Percentiles rank a stretch among this genome's conserved stretches.
Conservation (phyloP, 441 rosid species). For the Euphorbia celastroides region DNA sequence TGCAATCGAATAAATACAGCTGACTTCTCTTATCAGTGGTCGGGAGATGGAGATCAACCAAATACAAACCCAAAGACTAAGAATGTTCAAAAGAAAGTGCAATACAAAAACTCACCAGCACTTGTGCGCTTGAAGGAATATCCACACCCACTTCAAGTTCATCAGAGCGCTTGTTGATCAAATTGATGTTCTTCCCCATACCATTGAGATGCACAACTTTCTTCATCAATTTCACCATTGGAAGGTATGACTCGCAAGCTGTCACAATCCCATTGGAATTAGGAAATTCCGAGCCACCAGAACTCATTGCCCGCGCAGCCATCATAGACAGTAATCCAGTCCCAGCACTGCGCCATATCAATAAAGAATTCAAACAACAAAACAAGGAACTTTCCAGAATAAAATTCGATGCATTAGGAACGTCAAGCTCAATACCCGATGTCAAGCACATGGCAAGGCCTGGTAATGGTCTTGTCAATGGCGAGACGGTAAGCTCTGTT, state of each 20-base stretch:
- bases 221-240: constrained; percentile 90
- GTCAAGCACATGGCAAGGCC: constrained; percentile 85
- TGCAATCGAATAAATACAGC: not conserved
- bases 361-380: not conserved
- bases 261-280: constrained; percentile 45
- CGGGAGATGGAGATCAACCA: not conserved
- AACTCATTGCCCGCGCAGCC: constrained; percentile 75
- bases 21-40: not conserved
- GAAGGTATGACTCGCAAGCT: constrained; percentile 93
- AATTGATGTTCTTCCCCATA: constrained; percentile 45
- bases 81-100: not conserved
- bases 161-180: constrained; percentile 81
- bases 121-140: constrained; percentile 68
- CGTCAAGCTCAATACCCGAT: constrained; percentile 48
- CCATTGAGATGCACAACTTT: constrained; percentile 71
- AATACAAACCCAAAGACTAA: not conserved
- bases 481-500: constrained; percentile 72
- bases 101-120: constrained; percentile 53
- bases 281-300: constrained; percentile 15
- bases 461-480: constrained; percentile 62
- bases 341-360: constrained; percentile 69
- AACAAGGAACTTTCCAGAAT: not conserved
- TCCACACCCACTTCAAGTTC: constrained; percentile 65
- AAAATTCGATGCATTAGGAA: not conserved
- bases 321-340: constrained; percentile 95